phyloP scores from a whole-genome alignment of 2,329 filamentous ascomycete species.

The Alternaria novae-zelandiae region DNA sequence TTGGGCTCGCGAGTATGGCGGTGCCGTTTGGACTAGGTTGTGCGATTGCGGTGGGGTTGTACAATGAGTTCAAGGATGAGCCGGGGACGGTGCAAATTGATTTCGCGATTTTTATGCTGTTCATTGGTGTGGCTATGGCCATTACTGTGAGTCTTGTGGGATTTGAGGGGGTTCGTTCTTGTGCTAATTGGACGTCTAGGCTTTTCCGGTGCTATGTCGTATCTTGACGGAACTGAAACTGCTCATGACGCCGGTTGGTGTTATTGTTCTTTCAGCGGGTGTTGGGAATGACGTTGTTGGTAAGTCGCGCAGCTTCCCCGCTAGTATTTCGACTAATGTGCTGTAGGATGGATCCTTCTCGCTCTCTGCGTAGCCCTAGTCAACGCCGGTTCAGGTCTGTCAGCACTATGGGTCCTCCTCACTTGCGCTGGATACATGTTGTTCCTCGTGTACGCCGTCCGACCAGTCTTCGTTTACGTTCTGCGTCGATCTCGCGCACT shows the following conservation, averaged over 20 bases:
- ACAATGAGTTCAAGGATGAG: conserved; percentile 71
- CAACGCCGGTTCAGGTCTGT: conserved; percentile 82
- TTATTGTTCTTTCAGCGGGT: conserved; percentile 87
- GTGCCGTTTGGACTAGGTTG: conserved; percentile 83
- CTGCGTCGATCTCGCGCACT: conserved; percentile 77
- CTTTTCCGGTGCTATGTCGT: conserved; percentile 88
- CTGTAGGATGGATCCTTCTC: conserved; percentile 80
- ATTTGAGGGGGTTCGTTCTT: not conserved
- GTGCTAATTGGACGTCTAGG: conserved; percentile 47
- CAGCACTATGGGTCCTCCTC: conserved; percentile 84
- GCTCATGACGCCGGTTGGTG: conserved; percentile 79
- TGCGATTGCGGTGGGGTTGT: conserved; percentile 81
- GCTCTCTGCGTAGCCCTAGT: conserved; percentile 92
- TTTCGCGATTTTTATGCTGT: conserved; percentile 72
- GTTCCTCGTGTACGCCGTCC: conserved; percentile 74
- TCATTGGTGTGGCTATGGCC: conserved; percentile 90
- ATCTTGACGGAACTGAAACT: conserved; percentile 92
- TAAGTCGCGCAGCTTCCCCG: conserved; percentile 16
- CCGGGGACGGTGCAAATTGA: conserved; percentile 62
- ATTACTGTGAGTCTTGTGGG: conserved; percentile 69
- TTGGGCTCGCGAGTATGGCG: conserved; percentile 79
- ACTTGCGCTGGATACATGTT: conserved; percentile 76
- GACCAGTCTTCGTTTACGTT: conserved; percentile 76
- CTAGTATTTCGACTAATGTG: conserved; percentile 5
- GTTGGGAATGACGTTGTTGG: conserved; percentile 89